Evolutionary conservation across 352 stramenopile species (phyloP), one percentile per base, ranked within the genome.

Genomic region (Peronospora belbahrii): DNA sequence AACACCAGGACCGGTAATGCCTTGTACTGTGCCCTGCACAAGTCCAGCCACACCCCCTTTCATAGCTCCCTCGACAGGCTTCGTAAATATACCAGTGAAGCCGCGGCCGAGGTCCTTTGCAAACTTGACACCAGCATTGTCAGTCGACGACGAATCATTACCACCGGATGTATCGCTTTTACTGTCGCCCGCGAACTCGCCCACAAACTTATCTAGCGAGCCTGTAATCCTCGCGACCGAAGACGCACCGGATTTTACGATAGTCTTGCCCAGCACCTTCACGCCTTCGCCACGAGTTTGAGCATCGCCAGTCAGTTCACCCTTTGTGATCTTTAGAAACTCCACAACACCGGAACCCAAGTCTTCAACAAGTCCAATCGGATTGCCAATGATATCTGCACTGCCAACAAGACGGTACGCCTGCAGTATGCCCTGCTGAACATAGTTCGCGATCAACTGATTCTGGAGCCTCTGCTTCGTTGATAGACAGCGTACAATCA

Each of bases 301-400:
- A 6, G 79, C 71, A 42, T 88, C 79, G 2, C 82, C 82, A n/a
- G 71, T 64, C 8, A 94, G 46, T 38, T 94, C 82, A 19, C 81
- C 77, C 56, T 87, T 90, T n/a, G 82, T 94, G 44, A 94, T 88
- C 56, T 91, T 94, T 19, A 94, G 38, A 46, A 94, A 94, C 33
- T 90, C 78, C 3, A 91, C 70, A 8, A 94, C 75, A 32, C 82
- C 82, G n/a, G 77, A 90, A 3, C 82, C 82, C 22, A 94, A 64
- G 43, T 94, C 82, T 51, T 90, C 82, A 1, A 94, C 82, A 18
- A 94, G 54, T n/a, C 82, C 82, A 13, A 94, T 88, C 3, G 82
- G 82, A 44, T 94, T 87, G 15, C 82, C 82, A 20, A 94, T 88
- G 24, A 94, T 90, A 51, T 94, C 82, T 15, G 74, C 81, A 54